phyloP scores from a whole-genome alignment of 2,329 filamentous ascomycete genomes.

The Penicillium sp. region DNA sequence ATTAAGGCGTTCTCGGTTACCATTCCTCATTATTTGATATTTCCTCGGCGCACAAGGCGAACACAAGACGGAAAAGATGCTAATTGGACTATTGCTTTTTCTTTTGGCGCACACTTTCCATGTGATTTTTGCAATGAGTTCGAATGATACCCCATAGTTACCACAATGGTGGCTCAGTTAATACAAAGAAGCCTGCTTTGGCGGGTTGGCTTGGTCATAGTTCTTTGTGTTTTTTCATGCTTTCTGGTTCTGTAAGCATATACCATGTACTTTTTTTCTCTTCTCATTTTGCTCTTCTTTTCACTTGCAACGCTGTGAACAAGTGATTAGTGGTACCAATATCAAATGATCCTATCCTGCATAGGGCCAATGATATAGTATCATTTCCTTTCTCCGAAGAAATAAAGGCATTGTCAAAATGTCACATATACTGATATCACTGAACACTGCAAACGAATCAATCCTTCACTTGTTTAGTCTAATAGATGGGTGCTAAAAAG shows the following conservation, averaged over 20 bases:
- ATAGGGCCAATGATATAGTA: too few relatives aligned
- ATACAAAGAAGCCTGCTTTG: not conserved
- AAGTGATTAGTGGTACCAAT: not conserved
- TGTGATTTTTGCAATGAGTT: conserved; percentile 20
- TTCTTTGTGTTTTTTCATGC: not conserved
- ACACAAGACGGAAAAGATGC: conserved; percentile 10
- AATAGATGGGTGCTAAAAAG: not conserved
- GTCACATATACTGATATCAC: too few relatives aligned
- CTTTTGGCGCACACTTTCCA: not conserved
- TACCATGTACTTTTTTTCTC: not conserved
- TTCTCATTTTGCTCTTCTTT: not conserved
- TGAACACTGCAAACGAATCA: too few relatives aligned
- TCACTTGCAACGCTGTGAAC: not conserved
- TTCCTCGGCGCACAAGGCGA: conserved; percentile 18
- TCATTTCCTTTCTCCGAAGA: too few relatives aligned
- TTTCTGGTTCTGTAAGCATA: not conserved
- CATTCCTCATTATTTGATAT: conserved; percentile 3
- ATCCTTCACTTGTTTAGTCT: not conserved
- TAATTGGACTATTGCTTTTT: conserved; percentile 6
- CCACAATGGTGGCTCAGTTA: conserved; percentile 7
- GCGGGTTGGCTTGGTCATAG: not conserved
- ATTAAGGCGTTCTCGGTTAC: conserved; percentile 7
- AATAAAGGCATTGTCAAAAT: too few relatives aligned
- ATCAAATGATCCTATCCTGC: not conserved
- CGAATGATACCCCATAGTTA: conserved; percentile 25